Evolutionary conservation across 805 yeast genomes (phyloP), one percentile per base, ranked within the genome.

Genomic region (Kluyveromyces wickerhamii): DNA sequence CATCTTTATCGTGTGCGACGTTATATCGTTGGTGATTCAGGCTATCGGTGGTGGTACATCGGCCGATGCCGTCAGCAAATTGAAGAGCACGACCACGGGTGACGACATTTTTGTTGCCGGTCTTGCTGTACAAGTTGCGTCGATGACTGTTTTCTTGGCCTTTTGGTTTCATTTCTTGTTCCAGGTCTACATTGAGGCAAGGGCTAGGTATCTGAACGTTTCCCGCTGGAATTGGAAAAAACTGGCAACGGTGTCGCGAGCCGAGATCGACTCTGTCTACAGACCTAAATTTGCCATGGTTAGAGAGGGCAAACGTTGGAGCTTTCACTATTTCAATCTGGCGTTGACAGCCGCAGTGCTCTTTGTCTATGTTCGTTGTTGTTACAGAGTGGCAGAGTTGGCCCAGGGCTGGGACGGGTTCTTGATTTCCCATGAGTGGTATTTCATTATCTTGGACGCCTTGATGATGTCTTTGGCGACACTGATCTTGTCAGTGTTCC

Each of bases 31-130:
- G 41, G 59, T 73, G 1, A 50, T 84, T 14, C 95, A 84, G 59
- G 88, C 77, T 3, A 67, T 62, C 7, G 94, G 94, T 29, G 94
- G 94, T 48, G 92, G 79, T 35, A 57, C 71, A 28, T 83, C 86
- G 2, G 77, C 81, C 25, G 42, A 55, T 2, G 65, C 73, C 0
- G 52, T 67, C 5, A 41, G 55, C 7, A 32, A 34, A 3, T 49
- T 50, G 27, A 51, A 59, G 10, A 37, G 49, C n/a, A 25, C 48
- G 1, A 32, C 34, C 2, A 27, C 36, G 3, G 62, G 62, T 34
- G 49, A 43, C 7, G 43, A 50, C 28, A 43, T 80, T 32, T 81
- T 86, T 79, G 71, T 84, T 30, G 88, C 71, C 2, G 95, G 95
- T 6, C 65, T 87, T 32, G 79, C 78, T 0, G 67, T 80, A 48